phyloP scores from a whole-genome alignment of 2,329 filamentous ascomycete species.

The Venturia oleaginea region DNA sequence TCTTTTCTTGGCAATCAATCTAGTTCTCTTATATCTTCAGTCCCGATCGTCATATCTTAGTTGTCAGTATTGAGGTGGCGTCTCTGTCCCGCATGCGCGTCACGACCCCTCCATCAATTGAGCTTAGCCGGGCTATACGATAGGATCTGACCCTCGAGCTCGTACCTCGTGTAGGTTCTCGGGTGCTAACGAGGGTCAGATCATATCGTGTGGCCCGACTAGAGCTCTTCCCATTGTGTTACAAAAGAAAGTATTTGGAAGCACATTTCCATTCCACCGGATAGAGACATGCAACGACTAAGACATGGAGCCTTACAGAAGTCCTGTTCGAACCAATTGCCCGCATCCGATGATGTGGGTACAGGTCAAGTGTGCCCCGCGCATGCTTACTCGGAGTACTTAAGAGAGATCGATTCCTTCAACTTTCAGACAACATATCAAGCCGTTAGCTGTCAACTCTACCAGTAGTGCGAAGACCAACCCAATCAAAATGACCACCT shows the following conservation, averaged over 20 bases:
- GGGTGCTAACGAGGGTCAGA: too few relatives aligned
- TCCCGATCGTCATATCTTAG: background rate
- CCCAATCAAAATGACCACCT: constrained; percentile 32
- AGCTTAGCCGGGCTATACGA: too few relatives aligned
- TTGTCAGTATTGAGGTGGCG: background rate
- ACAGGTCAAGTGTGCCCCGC: background rate
- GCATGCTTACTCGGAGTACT: background rate
- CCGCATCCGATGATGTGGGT: background rate
- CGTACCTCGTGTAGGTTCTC: too few relatives aligned
- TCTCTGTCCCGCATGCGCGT: background rate
- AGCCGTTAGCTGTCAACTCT: background rate
- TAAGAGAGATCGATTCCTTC: background rate
- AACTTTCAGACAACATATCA: background rate
- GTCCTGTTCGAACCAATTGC: background rate
- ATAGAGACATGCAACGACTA: background rate
- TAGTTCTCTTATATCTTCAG: background rate
- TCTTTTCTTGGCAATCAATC: background rate
- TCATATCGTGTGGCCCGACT: too few relatives aligned
- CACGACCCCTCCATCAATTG: background rate
- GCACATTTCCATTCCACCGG: background rate
- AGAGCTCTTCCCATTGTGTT: background rate
- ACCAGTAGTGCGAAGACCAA: background rate
- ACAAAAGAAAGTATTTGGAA: background rate
- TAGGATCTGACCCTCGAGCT: too few relatives aligned
- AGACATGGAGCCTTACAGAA: background rate